Conservation (phyloP, 441 rosid species). For the Euphorbia schlechtendalii region DNA sequence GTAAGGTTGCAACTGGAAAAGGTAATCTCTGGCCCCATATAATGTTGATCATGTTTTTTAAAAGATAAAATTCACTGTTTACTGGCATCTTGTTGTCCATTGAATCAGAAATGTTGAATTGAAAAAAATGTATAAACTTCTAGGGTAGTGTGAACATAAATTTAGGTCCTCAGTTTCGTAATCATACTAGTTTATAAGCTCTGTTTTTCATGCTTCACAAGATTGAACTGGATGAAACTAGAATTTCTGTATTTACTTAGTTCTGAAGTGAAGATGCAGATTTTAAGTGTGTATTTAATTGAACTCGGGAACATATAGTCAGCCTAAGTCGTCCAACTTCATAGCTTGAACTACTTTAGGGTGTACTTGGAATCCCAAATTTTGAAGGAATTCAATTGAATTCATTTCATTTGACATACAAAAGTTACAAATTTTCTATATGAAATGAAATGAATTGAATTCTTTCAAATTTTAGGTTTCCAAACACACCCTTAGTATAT, state of each 20-base stretch:
- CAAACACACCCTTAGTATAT: no score
- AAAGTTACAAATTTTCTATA: no score
- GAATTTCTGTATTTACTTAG: no score
- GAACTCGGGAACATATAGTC: no score
- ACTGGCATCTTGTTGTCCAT: not conserved
- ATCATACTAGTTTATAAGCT: not conserved
- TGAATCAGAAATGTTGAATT: not conserved
- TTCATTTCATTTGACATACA: no score
- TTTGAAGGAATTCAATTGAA: no score
- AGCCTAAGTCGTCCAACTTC: not conserved
- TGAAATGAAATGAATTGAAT: no score
- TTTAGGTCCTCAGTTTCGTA: not conserved
- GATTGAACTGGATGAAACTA: not conserved
- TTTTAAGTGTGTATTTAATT: no score
- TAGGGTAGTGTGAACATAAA: not conserved
- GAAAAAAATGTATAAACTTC: not conserved
- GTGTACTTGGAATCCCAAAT: no score
- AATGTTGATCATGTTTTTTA: not conserved
- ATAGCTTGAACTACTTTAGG: not conserved
- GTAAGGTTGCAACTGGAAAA: constrained; percentile 5
- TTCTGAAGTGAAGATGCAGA: no score
- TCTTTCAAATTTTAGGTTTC: no score
- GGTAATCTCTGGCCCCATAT: not conserved
- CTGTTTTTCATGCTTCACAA: not conserved
- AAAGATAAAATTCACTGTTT: not conserved